Evolutionary conservation across 2,329 filamentous ascomycete species (phyloP).

Genomic region (Exophiala xenobiotica): DNA sequence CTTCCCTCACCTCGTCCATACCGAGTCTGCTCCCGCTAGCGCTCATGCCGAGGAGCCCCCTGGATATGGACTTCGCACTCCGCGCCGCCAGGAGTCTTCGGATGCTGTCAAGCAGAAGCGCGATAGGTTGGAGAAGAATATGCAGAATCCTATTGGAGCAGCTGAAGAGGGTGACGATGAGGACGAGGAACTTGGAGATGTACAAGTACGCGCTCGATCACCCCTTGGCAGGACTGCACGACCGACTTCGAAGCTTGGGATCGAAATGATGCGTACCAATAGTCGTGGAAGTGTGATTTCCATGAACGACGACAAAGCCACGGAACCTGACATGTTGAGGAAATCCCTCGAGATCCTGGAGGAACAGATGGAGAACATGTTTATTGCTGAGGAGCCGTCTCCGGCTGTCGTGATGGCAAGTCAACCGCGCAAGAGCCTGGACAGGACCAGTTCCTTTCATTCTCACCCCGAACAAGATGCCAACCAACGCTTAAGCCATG

Average conservation of each 20-base stretch:
- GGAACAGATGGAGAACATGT: slow-evolving; percentile 32
- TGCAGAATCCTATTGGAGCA: slow-evolving; percentile 58
- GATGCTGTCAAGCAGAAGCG: slow-evolving; percentile 74
- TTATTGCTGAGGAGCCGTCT: slow-evolving; percentile 31
- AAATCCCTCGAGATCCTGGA: slow-evolving; percentile 35
- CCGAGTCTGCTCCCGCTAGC: slow-evolving; percentile 62
- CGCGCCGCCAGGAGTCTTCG: slow-evolving; percentile 65
- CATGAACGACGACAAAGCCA: slow-evolving; percentile 43
- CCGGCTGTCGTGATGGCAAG: slow-evolving; percentile 17
- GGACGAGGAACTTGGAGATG: slow-evolving; percentile 78
- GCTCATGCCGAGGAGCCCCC: slow-evolving; percentile 53
- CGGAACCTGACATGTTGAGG: slow-evolving; percentile 32
- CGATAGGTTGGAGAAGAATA: slow-evolving; percentile 70
- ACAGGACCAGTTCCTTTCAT: slow-evolving; percentile 31
- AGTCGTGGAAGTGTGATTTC: slow-evolving; percentile 77
- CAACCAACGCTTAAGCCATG: slow-evolving; percentile 20
- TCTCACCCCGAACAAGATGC: slow-evolving; percentile 32
- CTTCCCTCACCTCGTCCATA: slow-evolving; percentile 57
- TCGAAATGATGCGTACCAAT: slow-evolving; percentile 97
- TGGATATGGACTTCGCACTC: slow-evolving; percentile 41
- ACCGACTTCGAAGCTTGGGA: slow-evolving; percentile 83
- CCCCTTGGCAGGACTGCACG: slow-evolving; percentile 54
- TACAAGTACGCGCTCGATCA: slow-evolving; percentile 52
- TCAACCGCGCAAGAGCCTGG: slow-evolving; percentile 29
- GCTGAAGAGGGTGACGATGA: slow-evolving; percentile 91